Evolutionary conservation across 2,329 filamentous ascomycete species (phyloP), one percentile per base, ranked within the genome.

Genomic region (Uncinocarpus reesii): DNA sequence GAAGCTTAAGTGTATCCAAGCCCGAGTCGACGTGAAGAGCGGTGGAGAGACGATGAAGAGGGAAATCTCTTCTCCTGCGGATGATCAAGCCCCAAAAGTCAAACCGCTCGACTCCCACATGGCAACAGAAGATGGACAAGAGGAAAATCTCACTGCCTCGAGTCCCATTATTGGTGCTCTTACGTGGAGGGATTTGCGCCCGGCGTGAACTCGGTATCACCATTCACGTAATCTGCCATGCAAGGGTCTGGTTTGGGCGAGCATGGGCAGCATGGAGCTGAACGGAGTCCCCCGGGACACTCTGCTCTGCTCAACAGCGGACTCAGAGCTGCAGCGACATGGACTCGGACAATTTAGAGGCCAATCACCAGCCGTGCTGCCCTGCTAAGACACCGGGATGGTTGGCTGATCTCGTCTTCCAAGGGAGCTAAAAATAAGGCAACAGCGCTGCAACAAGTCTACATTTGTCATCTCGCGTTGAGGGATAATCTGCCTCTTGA

Each of bases 71-170:
- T 37, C 34, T 10, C 11, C 20, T 8, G 34, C 26, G 34, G 34
- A 37, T 5, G 34, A 20, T 37, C 34, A 37, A n/a, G 18, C 34
- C 34, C 15, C n/a, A 15, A 37, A 7, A 37, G 26, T n/a, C 24
- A 26, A 41, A 7, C 26, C 21, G 11, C 28, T 44, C 11, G 5
- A 24, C 42, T 44, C 31, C 29, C 42, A 44, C 42, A 44, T 44
- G 42, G 41, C 42, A 41, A 26, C 7, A 6, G 7, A 6, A 29
- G 7, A 1, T 11, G 26, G 26, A 29, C 26, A 29, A n/a, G n/a
- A n/a, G n/a, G n/a, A n/a, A n/a, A n/a, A n/a, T n/a, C n/a, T n/a
- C n/a, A n/a, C n/a, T n/a, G n/a, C n/a, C n/a, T 11, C 26, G 26
- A 28, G 26, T 28, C 26, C n/a, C n/a, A n/a, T n/a, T n/a, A n/a